Conservation (phyloP, 2,329 filamentous ascomycete genomes). For the Blumeriella jaapii region DNA sequence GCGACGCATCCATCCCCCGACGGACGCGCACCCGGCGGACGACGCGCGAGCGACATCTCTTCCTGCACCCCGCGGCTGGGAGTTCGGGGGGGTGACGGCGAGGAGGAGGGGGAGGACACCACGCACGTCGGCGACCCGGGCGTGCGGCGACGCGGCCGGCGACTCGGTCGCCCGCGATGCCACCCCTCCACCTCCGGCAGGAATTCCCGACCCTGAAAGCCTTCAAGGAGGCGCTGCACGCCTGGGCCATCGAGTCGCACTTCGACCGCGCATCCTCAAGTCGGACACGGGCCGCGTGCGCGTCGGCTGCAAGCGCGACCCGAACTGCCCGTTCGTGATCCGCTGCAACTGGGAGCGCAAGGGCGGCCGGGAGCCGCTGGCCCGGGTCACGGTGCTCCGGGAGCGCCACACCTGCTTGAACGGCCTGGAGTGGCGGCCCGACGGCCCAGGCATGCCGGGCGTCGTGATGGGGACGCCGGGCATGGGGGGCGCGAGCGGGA, state of each 20-base stretch:
- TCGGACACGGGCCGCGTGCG: slow-evolving; percentile 26
- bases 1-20: too few relatives aligned
- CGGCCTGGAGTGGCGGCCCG: slow-evolving; percentile 17
- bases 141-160: background rate
- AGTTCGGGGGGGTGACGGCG: too few relatives aligned
- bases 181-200: slow-evolving; percentile 24
- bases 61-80: too few relatives aligned
- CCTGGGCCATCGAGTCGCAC: slow-evolving; percentile 27
- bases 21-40: too few relatives aligned
- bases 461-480: slow-evolving; percentile 3
- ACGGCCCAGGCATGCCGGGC: too few relatives aligned
- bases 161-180: slow-evolving; percentile 13
- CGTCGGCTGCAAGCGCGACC: slow-evolving; percentile 26
- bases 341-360: slow-evolving; percentile 27
- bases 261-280: slow-evolving; percentile 28
- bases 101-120: too few relatives aligned
- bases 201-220: slow-evolving; percentile 27
- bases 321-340: slow-evolving; percentile 26
- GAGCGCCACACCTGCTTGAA: slow-evolving; percentile 26
- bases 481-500: slow-evolving; percentile 3
- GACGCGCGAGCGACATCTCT: too few relatives aligned
- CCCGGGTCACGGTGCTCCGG: slow-evolving; percentile 24
- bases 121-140: too few relatives aligned
- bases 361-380: slow-evolving; percentile 20
- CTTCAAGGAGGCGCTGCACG: slow-evolving; percentile 27